phyloP scores from a whole-genome alignment of 169 alveolate species.

The Eimeria necatrix region DNA sequence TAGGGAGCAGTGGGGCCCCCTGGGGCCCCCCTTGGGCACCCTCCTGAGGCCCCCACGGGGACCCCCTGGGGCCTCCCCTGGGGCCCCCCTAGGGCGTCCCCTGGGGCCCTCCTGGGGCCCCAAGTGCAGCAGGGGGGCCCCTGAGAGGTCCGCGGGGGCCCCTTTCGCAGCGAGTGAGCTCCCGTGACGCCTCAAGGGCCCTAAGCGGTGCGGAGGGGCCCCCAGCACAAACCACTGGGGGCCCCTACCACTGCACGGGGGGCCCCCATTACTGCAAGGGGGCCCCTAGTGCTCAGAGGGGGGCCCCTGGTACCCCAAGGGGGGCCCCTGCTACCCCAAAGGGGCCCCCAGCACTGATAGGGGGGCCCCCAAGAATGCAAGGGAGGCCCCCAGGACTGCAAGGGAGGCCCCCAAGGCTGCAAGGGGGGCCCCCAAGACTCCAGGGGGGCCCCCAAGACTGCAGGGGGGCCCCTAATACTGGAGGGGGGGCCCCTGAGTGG shows the following conservation, averaged over 20 bases:
- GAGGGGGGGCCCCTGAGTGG: slow-evolving; percentile 82
- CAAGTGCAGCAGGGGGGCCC: slow-evolving; percentile 78
- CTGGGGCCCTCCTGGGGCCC: slow-evolving; percentile 37
- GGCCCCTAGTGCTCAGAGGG: background rate
- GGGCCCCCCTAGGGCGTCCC: background rate
- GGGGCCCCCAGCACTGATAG: slow-evolving; percentile 77
- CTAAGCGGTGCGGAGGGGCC: slow-evolving; percentile 17
- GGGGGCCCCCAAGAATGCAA: slow-evolving; percentile 81
- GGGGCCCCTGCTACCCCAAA: too few species aligned
- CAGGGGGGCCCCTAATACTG: slow-evolving; percentile 81
- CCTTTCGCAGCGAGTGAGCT: too few species aligned
- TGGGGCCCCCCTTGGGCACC: too few species aligned
- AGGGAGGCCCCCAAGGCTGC: too few species aligned
- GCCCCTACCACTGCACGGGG: slow-evolving; percentile 79
- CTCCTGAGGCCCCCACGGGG: too few species aligned
- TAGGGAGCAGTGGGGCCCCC: too few species aligned
- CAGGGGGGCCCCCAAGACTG: too few species aligned
- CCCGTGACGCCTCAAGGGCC: background rate
- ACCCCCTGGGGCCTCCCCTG: too few species aligned
- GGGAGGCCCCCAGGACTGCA: slow-evolving; percentile 74
- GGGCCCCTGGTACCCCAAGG: background rate
- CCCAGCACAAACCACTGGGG: slow-evolving; percentile 33
- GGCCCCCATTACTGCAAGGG: slow-evolving; percentile 27
- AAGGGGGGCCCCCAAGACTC: background rate
- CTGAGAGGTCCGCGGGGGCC: slow-evolving; percentile 83